These are phyloP conservation scores for Irpex lacteus DNA, from an alignment of 1,284 basidiomycete genomes.

Conservation along the genomic window DNA sequence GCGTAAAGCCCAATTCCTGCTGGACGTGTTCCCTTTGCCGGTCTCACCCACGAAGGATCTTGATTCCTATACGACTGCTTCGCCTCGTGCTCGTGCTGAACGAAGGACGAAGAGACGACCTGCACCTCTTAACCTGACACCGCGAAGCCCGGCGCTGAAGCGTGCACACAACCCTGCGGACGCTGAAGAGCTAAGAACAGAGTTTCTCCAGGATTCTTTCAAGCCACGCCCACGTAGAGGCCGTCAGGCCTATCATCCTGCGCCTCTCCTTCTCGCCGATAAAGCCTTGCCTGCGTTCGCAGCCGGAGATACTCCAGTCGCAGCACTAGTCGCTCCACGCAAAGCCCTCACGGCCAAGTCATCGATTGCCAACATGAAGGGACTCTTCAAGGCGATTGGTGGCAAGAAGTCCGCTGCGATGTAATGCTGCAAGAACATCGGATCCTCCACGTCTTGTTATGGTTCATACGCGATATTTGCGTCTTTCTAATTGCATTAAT, in stretches of 20 bases:
- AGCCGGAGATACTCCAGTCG: not conserved
- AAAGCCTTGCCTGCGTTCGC: not conserved
- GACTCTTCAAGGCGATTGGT: slow-evolving; percentile 16
- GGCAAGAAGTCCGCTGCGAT: slow-evolving; percentile 12
- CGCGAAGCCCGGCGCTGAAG: slow-evolving; percentile 26
- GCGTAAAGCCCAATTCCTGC: slow-evolving; percentile 32
- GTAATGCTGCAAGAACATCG: slow-evolving; percentile 9
- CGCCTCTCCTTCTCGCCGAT: not conserved
- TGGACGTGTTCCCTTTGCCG: slow-evolving; percentile 29
- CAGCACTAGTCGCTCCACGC: not conserved
- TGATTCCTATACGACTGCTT: slow-evolving; percentile 1
- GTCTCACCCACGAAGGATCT: slow-evolving; percentile 4
- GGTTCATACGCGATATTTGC: not conserved
- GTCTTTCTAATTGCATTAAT: not conserved
- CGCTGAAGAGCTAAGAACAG: slow-evolving; percentile 21
- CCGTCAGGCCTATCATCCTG: not conserved
- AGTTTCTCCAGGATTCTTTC: slow-evolving; percentile 30
- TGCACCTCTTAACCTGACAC: slow-evolving; percentile 27
- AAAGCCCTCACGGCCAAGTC: slow-evolving; percentile 8
- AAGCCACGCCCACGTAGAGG: slow-evolving; percentile 17
- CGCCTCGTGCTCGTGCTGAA: slow-evolving; percentile 8
- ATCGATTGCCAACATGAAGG: slow-evolving; percentile 14
- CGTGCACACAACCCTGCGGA: slow-evolving; percentile 29
- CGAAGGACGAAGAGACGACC: slow-evolving; percentile 25
- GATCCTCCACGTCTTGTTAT: not conserved